These are phyloP conservation scores for Xylaria sp. DNA, from an alignment of 2,329 filamentous ascomycete genomes.

Conservation along the genomic window DNA sequence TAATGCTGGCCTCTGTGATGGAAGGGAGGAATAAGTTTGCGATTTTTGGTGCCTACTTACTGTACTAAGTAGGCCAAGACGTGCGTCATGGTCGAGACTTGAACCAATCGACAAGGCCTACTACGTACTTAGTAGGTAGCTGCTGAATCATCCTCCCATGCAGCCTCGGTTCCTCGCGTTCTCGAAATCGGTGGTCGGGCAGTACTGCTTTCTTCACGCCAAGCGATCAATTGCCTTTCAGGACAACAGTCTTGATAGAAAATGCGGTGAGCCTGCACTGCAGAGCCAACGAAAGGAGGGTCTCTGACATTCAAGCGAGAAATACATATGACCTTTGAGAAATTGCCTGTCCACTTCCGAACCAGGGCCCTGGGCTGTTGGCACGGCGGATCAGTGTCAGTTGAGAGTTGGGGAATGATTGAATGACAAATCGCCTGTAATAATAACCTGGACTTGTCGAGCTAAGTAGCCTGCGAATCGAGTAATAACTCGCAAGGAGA, in stretches of 20 bases:
- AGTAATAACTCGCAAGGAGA: too few relatives aligned
- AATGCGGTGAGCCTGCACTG: background rate
- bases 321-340: background rate
- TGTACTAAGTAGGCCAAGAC: background rate
- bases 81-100: background rate
- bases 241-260: background rate
- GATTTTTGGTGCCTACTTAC: background rate
- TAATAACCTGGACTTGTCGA: background rate
- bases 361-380: background rate
- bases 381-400: conserved; percentile 2
- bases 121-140: too few relatives aligned
- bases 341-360: background rate
- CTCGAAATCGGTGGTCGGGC: too few relatives aligned
- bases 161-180: conserved; percentile 1
- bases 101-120: background rate
- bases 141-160: background rate
- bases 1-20: background rate
- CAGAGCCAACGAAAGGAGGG: background rate
- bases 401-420: background rate
- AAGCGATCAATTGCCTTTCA: conserved; percentile 1
- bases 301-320: conserved; percentile 11
- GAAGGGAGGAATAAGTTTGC: background rate
- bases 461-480: background rate
- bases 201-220: background rate
- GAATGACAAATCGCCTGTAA: conserved; percentile 3